Percentiles rank a stretch among this genome's conserved stretches.
These are phyloP conservation scores for Saposhnikovia divaricata DNA, from an alignment of 129 eudicot genomes.

Conservation along the genomic window DNA sequence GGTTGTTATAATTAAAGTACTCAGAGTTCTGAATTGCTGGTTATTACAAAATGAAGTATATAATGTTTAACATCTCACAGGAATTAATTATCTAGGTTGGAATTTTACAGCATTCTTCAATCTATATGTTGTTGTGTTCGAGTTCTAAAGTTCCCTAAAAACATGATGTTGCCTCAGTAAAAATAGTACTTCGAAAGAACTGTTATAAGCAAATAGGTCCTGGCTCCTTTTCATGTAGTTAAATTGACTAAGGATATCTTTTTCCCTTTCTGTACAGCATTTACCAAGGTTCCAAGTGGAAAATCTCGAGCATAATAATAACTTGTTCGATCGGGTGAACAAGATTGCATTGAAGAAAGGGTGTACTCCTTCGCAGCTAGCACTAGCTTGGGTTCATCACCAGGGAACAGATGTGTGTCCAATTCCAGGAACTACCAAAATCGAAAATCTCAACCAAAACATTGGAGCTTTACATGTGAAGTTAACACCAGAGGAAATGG, in stretches of 20 bases:
- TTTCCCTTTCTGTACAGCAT: not conserved
- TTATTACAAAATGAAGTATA: not conserved
- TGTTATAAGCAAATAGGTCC: not conserved
- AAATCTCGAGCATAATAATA: not conserved
- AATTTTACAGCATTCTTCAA: too few species aligned
- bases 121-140: too few species aligned
- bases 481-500: not conserved
- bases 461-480: slow-evolving; percentile 2
- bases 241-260: not conserved
- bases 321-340: not conserved
- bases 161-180: too few species aligned
- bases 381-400: slow-evolving; percentile 4
- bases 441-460: not conserved
- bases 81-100: too few species aligned
- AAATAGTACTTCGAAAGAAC: not conserved
- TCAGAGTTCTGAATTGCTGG: not conserved
- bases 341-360: not conserved
- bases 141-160: too few species aligned
- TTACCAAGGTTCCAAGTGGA: not conserved
- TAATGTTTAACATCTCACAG: not conserved
- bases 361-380: slow-evolving; percentile 3
- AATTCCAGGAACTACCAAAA: not conserved
- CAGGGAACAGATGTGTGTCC: slow-evolving; percentile 5
- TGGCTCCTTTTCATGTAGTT: not conserved
- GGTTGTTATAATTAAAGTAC: not conserved